phyloP scores from a whole-genome alignment of 1,284 basidiomycete species.

The Chalciporus sp. region DNA sequence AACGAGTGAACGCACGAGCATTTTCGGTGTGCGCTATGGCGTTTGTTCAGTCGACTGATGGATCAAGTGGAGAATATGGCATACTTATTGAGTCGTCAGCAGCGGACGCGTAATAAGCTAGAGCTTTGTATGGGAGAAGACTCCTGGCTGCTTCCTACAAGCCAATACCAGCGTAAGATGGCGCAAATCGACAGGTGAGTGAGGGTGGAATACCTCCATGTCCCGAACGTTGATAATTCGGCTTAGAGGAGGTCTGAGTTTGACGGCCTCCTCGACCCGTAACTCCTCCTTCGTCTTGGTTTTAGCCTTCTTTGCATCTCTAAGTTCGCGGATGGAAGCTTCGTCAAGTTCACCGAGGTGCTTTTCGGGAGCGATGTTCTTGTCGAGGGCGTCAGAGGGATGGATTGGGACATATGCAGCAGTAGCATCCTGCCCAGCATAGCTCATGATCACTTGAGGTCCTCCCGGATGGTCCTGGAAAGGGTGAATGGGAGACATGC shows the following conservation, averaged over 20 bases:
- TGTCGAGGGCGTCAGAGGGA: constrained; percentile 69
- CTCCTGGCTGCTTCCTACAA: constrained; percentile 60
- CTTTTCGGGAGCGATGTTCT: constrained; percentile 64
- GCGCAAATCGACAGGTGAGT: background rate
- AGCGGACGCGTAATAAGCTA: constrained; percentile 83
- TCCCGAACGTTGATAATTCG: constrained; percentile 75
- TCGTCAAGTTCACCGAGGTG: constrained; percentile 73
- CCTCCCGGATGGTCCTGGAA: constrained; percentile 82
- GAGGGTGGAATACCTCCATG: constrained; percentile 59
- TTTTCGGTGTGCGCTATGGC: constrained; percentile 64
- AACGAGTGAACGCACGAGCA: constrained; percentile 71
- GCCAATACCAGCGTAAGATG: background rate
- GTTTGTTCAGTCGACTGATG: constrained; percentile 1
- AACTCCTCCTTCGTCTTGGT: constrained; percentile 70
- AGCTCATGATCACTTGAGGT: constrained; percentile 72
- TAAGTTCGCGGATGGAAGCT: constrained; percentile 48
- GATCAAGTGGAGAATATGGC: constrained; percentile 29
- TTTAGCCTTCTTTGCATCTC: constrained; percentile 42
- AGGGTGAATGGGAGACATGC: constrained; percentile 1
- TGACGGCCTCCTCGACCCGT: constrained; percentile 63
- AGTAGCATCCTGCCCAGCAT: constrained; percentile 81
- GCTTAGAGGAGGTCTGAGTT: constrained; percentile 63
- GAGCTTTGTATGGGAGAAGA: constrained; percentile 70
- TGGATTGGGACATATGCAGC: constrained; percentile 74
- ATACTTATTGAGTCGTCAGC: constrained; percentile 81